A percentile compares a stretch with the other conserved stretches of the same genome.
Conservation (phyloP, 768 basidiomycete genomes). For the Mrakia gelida region DNA sequence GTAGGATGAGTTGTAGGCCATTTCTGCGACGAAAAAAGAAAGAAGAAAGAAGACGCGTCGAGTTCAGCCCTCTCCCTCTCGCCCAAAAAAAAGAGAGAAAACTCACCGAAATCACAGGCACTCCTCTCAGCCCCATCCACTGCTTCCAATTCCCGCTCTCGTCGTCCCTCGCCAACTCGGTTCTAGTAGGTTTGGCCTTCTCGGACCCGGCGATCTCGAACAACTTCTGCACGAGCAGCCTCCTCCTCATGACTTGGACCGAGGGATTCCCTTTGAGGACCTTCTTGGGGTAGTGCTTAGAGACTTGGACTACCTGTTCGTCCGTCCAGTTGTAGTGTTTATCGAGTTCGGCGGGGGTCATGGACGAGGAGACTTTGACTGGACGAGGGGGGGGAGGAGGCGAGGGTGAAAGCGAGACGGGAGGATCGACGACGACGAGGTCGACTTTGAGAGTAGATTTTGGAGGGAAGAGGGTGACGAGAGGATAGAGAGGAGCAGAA, state of each 20-base stretch:
- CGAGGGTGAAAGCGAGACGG: neutral
- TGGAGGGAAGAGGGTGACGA: no score
- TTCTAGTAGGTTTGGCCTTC: neutral
- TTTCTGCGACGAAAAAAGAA: neutral
- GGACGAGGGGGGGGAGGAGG: neutral
- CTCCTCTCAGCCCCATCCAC: neutral
- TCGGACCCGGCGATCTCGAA: neutral
- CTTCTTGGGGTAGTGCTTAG: neutral
- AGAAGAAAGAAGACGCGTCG: neutral
- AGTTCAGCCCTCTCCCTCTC: neutral
- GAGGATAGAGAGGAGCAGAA: neutral
- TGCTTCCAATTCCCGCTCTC: neutral
- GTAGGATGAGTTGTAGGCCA: conserved; percentile 1
- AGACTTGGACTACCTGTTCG: neutral
- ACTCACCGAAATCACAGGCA: neutral
- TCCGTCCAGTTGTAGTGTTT: neutral
- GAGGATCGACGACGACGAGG: neutral
- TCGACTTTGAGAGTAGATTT: neutral
- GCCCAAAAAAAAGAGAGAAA: no score
- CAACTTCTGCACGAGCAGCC: neutral
- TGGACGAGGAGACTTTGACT: no score
- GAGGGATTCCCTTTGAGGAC: neutral
- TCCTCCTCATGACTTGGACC: neutral
- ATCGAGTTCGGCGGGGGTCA: no score
- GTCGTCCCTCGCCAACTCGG: neutral